Evolutionary conservation across 768 basidiomycete genomes (phyloP), one percentile per base, ranked within the genome.

Genomic region (Tylopilus felleus): DNA sequence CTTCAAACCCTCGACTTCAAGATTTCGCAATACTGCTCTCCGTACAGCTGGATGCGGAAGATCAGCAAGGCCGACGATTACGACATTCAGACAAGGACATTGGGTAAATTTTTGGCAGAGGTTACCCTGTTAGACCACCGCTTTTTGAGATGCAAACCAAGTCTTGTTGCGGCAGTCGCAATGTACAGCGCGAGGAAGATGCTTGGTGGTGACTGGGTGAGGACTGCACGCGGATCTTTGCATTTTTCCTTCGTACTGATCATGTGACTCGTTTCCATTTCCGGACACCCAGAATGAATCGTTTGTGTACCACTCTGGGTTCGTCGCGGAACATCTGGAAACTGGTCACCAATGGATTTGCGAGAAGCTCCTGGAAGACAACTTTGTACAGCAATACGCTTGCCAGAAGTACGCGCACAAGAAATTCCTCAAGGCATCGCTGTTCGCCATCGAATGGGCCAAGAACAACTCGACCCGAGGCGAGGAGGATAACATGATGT

Each of bases 1-100:
- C 77, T 98, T 54, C 93, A 94, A 75, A 91, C 92, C 28, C 82
- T 99, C 50, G 93, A 97, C 57, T 98, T 98, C 76, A 85, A 88
- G 71, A 70, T 99, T 73, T 98, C 95, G 55, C 87, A 94, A 56
- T 99, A 99, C 74, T 98, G 97, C 75, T 97, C 95, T 48, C 97
- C 97, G 4, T 98, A 98, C 77, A 93, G 90, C 70, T 98, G 97
- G 96, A 94, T 98, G 81, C 84, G 97, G 55, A 88, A 87, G 65
- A 98, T 99, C 69, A 95, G 92, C 81, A 97, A 94, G 72, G 96
- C 97, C 33, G 97, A 99, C 74, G 91, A 96, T 71, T 99, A 98
- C 71, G 93, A 98, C 67, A 86, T 98, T 66, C 96, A 98, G 70
- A 99, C 97, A 14, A 80, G 97, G 57, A 99, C 97, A 25, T 76